phyloP scores from a whole-genome alignment of 2,329 filamentous ascomycete genomes.

The Fusarium nanum region DNA sequence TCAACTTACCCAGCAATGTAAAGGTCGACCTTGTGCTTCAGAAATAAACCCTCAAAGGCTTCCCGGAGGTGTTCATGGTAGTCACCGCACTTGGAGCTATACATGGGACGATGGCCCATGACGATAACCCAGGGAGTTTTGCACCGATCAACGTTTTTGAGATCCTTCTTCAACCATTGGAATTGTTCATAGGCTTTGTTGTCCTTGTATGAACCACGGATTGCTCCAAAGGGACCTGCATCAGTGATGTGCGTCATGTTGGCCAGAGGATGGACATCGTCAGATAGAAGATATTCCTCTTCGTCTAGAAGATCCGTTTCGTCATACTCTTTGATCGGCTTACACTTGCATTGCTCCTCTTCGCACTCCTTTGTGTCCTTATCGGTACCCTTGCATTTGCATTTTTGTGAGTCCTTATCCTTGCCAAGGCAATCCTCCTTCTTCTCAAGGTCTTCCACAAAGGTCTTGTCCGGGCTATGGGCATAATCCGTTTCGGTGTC shows the following conservation, averaged over 20 bases:
- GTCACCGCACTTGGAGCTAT: neutral
- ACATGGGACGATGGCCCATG: constrained; percentile 8
- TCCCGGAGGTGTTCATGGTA: neutral
- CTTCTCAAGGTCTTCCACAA: neutral
- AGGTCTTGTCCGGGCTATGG: neutral
- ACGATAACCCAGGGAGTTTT: constrained; percentile 3
- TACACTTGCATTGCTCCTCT: neutral
- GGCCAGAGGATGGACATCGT: neutral
- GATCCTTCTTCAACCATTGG: neutral
- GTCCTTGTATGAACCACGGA: neutral
- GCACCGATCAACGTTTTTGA: neutral
- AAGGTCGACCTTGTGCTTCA: neutral
- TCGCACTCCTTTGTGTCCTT: neutral
- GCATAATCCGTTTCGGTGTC: constrained; percentile 5
- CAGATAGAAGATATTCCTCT: neutral
- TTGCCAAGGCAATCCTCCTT: neutral
- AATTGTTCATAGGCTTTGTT: neutral
- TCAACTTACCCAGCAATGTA: neutral
- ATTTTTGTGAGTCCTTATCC: neutral
- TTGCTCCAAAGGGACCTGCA: neutral
- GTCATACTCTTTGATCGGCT: neutral
- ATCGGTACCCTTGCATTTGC: neutral
- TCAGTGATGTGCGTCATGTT: neutral
- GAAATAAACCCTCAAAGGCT: neutral
- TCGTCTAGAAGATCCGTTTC: neutral